Evolutionary conservation across 2,329 filamentous ascomycete species (phyloP).

Genomic region (Elsinoe perseae): DNA sequence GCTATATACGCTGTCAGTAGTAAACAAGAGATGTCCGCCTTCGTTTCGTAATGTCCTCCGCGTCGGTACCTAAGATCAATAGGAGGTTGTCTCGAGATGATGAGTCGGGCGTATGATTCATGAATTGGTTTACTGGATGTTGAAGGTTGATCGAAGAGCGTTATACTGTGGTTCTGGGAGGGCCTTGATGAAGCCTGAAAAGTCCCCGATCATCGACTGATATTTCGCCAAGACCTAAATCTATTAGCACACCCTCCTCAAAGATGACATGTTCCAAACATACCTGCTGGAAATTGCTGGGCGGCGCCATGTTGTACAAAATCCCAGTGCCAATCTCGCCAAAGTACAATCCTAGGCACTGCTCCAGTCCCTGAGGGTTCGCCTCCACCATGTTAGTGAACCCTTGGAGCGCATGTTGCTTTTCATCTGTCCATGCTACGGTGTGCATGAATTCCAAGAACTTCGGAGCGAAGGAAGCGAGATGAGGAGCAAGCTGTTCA

Average conservation of each 20-base stretch:
- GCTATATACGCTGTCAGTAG: constrained; percentile 24
- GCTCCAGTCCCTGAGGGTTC: constrained; percentile 90
- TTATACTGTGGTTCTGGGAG: constrained; percentile 39
- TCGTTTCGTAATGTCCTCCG: background rate
- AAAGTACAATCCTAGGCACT: constrained; percentile 74
- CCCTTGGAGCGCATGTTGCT: constrained; percentile 84
- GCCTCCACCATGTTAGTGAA: constrained; percentile 77
- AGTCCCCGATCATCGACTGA: constrained; percentile 48
- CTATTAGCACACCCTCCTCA: constrained; percentile 17
- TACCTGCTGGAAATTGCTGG: constrained; percentile 69
- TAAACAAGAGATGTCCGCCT: constrained; percentile 2
- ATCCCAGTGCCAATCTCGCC: constrained; percentile 68
- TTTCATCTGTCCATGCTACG: constrained; percentile 84
- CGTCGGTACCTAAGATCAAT: background rate
- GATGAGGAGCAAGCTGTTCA: constrained; percentile 66
- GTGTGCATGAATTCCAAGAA: constrained; percentile 78
- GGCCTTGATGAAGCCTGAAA: constrained; percentile 44
- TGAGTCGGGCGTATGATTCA: no score
- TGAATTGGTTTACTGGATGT: no score
- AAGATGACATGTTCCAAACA: constrained; percentile 30
- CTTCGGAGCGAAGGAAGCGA: constrained; percentile 70
- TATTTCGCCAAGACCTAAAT: constrained; percentile 45
- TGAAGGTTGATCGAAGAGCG: constrained; percentile 35
- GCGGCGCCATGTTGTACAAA: constrained; percentile 52
- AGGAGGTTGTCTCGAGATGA: background rate